These are phyloP conservation scores for Chlamydomonas reinhardtii DNA, from an alignment of 163 green algal genomes.

Conservation along the genomic window DNA sequence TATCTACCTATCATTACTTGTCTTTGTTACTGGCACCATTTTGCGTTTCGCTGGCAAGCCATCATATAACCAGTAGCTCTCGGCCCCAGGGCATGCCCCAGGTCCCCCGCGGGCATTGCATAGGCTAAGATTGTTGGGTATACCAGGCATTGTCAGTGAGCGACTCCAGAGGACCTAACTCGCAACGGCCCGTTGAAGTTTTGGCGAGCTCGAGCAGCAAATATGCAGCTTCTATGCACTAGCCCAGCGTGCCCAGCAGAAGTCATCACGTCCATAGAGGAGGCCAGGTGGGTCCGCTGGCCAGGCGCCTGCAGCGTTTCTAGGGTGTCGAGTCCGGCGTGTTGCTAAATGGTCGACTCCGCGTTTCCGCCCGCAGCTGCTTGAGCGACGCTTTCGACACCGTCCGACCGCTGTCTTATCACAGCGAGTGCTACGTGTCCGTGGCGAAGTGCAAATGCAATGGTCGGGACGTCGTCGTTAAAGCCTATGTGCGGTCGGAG, in stretches of 20 bases:
- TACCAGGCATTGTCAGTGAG: too few species aligned
- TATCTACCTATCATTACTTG: too few species aligned
- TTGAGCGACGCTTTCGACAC: constrained; percentile 45
- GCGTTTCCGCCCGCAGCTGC: constrained; percentile 4
- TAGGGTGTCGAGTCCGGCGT: neutral
- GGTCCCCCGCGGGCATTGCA: too few species aligned
- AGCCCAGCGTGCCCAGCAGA: constrained; percentile 20
- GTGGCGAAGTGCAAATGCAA: constrained; percentile 27
- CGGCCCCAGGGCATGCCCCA: too few species aligned
- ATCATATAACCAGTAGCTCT: too few species aligned
- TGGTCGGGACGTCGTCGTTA: constrained; percentile 36
- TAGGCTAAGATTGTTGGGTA: too few species aligned
- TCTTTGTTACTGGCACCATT: too few species aligned
- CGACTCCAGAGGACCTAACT: too few species aligned
- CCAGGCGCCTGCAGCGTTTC: neutral
- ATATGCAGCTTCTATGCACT: constrained; percentile 46
- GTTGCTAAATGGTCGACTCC: neutral
- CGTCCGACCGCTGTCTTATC: constrained; percentile 27
- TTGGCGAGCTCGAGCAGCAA: neutral
- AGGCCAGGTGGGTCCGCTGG: constrained; percentile 24
- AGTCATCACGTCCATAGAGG: constrained; percentile 21
- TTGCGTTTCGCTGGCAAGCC: too few species aligned
- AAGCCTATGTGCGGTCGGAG: constrained; percentile 40
- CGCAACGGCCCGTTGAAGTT: too few species aligned
- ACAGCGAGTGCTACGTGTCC: constrained; percentile 47